Evolutionary conservation across 192 early-diverging fungal genomes (phyloP), one percentile per base, ranked within the genome.

Genomic region (Chytriomyces confervae): DNA sequence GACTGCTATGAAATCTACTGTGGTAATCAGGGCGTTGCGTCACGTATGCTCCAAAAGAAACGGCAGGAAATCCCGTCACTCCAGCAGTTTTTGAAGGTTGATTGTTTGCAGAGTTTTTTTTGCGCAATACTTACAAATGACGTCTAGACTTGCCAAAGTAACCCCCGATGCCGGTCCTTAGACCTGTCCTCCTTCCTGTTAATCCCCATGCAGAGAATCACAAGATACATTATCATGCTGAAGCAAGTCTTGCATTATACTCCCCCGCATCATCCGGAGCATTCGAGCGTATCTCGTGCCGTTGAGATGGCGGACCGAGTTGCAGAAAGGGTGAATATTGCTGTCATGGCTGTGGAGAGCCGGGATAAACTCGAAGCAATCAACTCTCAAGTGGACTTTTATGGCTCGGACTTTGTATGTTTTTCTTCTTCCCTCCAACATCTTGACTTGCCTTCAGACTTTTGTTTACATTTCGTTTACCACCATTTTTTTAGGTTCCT

Each of bases 131-230:
- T 73, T 61, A 65, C 48, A 18, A 5, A 66, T 61, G 46, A 23
- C 45, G 18, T 29, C 47, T 68, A 75, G 51, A 84, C 91, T 86
- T 81, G 80, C 65, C 86, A 87, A 16, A 85, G 86, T 10, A 86
- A 87, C 50, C 90, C 91, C 1, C 76, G 82, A 43, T 94, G 92
- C 77, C 89, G 91, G 1, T 85, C 84, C 49, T 77, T 95, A 45
- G 94, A 95, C 76, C 86, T 95, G 9, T 92, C 89, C 0, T 91
- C 91, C 43, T 95, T 91, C 70, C 82, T 95, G 47, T 77, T 90
- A 50, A 65, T 81, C 64, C 89, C 89, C 43, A 89, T 90, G 87
- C 89, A 90, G 73, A 64, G 89, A 16, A 84, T 90, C 64, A 89
- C 89, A 16, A 78, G 89, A 50, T 90, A 90, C 68, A 67, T 86